Evolutionary conservation across 371 early-diverging fungal genomes (phyloP).

Genomic region (Apophysomyces ossiformis): DNA sequence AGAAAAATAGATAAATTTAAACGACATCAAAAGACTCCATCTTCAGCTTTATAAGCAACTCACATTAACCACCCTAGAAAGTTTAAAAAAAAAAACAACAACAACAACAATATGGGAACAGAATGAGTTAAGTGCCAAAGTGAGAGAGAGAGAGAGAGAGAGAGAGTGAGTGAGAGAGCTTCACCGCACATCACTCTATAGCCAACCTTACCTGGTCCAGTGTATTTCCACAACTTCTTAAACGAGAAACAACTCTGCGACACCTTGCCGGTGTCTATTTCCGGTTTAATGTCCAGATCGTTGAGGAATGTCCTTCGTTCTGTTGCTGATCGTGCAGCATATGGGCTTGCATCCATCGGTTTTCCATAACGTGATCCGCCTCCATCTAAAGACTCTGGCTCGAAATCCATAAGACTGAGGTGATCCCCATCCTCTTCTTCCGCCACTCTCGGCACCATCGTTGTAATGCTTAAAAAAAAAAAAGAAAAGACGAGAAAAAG

Average conservation of each 20-base stretch:
- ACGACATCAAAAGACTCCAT: background rate
- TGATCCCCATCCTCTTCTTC: slow-evolving; percentile 4
- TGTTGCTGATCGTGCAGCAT: background rate
- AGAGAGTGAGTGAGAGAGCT: too few relatives aligned
- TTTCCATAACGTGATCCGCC: slow-evolving; percentile 1
- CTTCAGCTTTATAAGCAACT: background rate
- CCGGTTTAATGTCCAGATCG: slow-evolving; percentile 49
- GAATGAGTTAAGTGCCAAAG: too few relatives aligned
- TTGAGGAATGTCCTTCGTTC: background rate
- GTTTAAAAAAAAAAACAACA: background rate
- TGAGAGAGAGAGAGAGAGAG: too few relatives aligned
- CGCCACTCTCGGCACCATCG: slow-evolving; percentile 1
- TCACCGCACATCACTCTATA: too few relatives aligned
- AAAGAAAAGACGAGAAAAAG: slow-evolving; percentile 2
- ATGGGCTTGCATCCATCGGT: background rate
- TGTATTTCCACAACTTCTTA: slow-evolving; percentile 56
- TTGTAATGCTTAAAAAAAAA: slow-evolving; percentile 9
- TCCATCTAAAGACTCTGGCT: slow-evolving; percentile 2
- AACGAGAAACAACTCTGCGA: slow-evolving; percentile 45
- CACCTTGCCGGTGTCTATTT: slow-evolving; percentile 45
- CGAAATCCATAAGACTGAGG: slow-evolving; percentile 3
- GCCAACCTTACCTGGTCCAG: slow-evolving; percentile 52
- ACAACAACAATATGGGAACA: background rate
- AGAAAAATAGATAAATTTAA: slow-evolving; percentile 16
- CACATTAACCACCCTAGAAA: slow-evolving; percentile 53